Evolutionary conservation across 2,329 filamentous ascomycete genomes (phyloP), one percentile per base, ranked within the genome.

Genomic region (Colletotrichum limetticola): DNA sequence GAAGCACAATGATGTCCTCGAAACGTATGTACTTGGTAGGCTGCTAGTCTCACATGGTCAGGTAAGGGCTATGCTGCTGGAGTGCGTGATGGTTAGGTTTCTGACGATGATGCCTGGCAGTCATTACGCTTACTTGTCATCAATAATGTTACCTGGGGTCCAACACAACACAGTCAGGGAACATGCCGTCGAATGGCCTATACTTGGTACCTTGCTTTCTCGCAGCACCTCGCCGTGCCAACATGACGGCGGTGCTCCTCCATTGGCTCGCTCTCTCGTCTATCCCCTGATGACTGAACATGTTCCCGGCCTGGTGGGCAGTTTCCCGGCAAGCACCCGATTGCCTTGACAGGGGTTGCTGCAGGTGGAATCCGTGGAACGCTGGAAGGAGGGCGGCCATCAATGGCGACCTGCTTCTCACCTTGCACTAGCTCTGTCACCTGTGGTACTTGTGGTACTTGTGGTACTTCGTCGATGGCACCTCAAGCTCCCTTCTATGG

Each of bases 251-350:
- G 11, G 19, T 30, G 67, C 49, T 24, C 56, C 32, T 22, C 56
- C 26, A 73, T 73, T 73, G 71, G 71, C 49, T 59, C 61, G 22
- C 19, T 58, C 22, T 30, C 24, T 16, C 58, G 57, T 26, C 58
- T 65, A 30, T 28, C 60, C 66, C 59, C 66, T 59, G 71, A 61
- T 42, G 32, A 32, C 66, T 59, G 71, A 61, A 32, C 22, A 22
- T 24, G 49, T 26, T 71, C 70, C 60, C 66, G 69, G 61, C 22
- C 60, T 65, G 46, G 56, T 56, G 70, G 70, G 56, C 56, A 42
- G 57, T 57, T 42, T 68, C 66, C 46, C 70, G 66, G 70, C 70
- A 70, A 70, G 66, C 66, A 65, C 60, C 42, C 70, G 28, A 65
- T 26, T 59, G 26, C 14, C 19, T 58, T 52, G 42, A 35, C 70